Percentiles rank a stretch among this genome's conserved stretches.
Conservation (phyloP, 2,329 filamentous ascomycete genomes). For the Colletotrichum sp. region DNA sequence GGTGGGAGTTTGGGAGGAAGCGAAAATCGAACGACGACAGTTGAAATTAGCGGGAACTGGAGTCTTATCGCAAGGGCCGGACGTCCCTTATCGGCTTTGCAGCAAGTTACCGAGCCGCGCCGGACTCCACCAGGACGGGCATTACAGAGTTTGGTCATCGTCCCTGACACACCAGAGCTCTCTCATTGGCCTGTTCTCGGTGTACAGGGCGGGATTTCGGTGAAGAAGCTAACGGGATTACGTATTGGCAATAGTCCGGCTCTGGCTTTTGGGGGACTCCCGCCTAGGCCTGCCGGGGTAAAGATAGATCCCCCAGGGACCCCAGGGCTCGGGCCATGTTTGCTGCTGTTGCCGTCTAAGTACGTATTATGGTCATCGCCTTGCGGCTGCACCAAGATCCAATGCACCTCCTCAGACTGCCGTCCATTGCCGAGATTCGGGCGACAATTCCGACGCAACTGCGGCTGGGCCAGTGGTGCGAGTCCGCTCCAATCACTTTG, state of each 20-base stretch:
- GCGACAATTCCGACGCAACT: constrained; percentile 5
- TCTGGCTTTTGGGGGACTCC: background rate
- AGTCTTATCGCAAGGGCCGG: constrained; percentile 5
- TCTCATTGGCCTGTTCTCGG: background rate
- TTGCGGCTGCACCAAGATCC: background rate
- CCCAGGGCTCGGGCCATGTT: background rate
- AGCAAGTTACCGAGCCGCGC: constrained; percentile 7
- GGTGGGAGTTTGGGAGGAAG: background rate
- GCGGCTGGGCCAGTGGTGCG: background rate
- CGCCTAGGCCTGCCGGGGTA: background rate
- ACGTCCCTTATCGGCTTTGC: constrained; percentile 10
- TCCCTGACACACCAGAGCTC: background rate
- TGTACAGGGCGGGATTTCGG: background rate
- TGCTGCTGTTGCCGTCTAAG: background rate
- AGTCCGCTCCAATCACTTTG: background rate
- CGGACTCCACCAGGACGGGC: constrained; percentile 4
- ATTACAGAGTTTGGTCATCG: background rate
- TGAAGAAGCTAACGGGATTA: background rate
- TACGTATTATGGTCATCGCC: background rate
- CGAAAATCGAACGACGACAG: constrained; percentile 17
- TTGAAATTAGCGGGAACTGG: constrained; percentile 9
- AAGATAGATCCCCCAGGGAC: background rate
- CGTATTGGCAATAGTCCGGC: background rate
- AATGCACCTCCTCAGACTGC: background rate
- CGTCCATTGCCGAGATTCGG: constrained; percentile 1